Evolutionary conservation across 371 early-diverging fungal genomes (phyloP).

Genomic region (Mucor indicus): DNA sequence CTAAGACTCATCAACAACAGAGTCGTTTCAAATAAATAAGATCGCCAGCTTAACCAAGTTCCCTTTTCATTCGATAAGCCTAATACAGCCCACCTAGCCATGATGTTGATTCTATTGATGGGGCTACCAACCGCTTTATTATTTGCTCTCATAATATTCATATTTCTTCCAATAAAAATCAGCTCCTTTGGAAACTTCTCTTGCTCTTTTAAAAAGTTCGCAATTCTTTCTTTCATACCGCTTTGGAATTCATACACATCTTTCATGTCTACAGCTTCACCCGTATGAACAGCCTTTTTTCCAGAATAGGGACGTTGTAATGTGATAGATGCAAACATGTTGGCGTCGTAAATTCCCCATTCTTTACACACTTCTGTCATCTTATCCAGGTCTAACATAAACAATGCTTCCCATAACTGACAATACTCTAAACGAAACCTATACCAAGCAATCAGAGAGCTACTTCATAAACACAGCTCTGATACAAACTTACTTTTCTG

Average conservation of each 20-base stretch:
- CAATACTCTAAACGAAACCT: slow-evolving; percentile 81
- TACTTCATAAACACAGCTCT: too few relatives aligned
- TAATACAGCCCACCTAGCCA: slow-evolving; percentile 80
- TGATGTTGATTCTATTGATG: slow-evolving; percentile 85
- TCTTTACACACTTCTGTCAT: slow-evolving; percentile 60
- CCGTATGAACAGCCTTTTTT: slow-evolving; percentile 50
- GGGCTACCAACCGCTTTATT: slow-evolving; percentile 85
- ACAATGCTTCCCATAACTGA: slow-evolving; percentile 84
- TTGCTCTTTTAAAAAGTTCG: slow-evolving; percentile 69
- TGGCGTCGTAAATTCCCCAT: slow-evolving; percentile 87
- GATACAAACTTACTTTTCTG: slow-evolving; percentile 53
- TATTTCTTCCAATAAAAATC: slow-evolving; percentile 87
- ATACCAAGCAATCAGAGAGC: too few relatives aligned
- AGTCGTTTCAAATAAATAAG: slow-evolving; percentile 52
- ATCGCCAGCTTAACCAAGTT: slow-evolving; percentile 27
- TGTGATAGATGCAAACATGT: slow-evolving; percentile 82
- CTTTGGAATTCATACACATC: slow-evolving; percentile 74
- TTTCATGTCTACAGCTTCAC: slow-evolving; percentile 31
- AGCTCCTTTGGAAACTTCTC: slow-evolving; percentile 80
- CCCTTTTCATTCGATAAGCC: slow-evolving; percentile 40
- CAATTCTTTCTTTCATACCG: slow-evolving; percentile 68
- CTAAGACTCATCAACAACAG: slow-evolving; percentile 59
- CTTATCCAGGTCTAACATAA: slow-evolving; percentile 63
- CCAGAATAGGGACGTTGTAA: slow-evolving; percentile 75
- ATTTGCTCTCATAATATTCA: slow-evolving; percentile 84